phyloP scores from a whole-genome alignment of 2,329 filamentous ascomycete species.

The Aureobasidium namibiae region DNA sequence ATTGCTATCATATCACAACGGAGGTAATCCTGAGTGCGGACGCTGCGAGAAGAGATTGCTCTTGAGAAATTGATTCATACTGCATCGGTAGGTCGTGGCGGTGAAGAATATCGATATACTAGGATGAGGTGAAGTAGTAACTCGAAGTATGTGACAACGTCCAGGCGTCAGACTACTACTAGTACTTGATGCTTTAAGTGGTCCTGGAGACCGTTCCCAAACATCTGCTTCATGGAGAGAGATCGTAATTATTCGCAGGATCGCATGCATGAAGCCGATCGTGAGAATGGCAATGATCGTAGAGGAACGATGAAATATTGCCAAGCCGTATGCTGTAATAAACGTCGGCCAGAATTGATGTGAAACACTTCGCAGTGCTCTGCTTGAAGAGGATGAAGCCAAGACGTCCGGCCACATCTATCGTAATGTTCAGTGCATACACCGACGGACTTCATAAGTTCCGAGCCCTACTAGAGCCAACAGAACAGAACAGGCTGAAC shows the following conservation, averaged over 20 bases:
- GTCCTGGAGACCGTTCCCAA: background rate
- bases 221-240: background rate
- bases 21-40: background rate
- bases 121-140: background rate
- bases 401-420: background rate
- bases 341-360: background rate
- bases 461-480: background rate
- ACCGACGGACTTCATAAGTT: background rate
- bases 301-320: background rate
- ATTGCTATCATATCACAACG: background rate
- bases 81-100: background rate
- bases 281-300: background rate
- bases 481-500: background rate
- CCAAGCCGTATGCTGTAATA: background rate
- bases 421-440: background rate
- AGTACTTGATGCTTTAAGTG: background rate
- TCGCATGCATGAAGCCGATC: background rate
- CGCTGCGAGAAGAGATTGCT: background rate
- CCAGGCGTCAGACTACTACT: background rate
- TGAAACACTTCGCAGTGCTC: background rate
- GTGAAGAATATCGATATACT: background rate
- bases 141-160: too few species aligned
- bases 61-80: background rate
- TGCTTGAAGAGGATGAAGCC: background rate
- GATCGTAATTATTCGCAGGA: background rate